phyloP scores from a whole-genome alignment of 1,284 basidiomycete species.

The Malassezia pachydermatis region DNA sequence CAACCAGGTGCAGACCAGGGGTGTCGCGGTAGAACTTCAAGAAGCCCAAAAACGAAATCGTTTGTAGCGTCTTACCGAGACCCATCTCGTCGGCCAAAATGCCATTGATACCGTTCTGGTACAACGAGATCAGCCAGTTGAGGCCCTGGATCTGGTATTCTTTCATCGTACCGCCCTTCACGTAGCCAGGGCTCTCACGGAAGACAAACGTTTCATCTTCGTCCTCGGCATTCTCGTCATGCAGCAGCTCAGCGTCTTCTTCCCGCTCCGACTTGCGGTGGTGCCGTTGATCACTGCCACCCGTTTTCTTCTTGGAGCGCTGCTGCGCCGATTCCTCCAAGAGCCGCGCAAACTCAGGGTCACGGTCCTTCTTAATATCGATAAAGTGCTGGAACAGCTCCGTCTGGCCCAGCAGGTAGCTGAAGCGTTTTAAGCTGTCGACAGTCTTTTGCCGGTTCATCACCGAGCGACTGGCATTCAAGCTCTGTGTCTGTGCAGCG shows the following conservation, averaged over 20 bases:
- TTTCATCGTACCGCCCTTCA: slow-evolving; percentile 70
- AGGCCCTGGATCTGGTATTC: slow-evolving; percentile 90
- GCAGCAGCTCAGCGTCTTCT: slow-evolving; percentile 62
- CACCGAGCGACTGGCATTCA: slow-evolving; percentile 31
- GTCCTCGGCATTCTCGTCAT: slow-evolving; percentile 67
- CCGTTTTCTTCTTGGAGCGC: slow-evolving; percentile 21
- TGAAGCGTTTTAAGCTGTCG: slow-evolving; percentile 44
- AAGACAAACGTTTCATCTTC: slow-evolving; percentile 56
- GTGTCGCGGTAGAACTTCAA: slow-evolving; percentile 73
- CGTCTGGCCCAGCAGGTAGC: slow-evolving; percentile 45
- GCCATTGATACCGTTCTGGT: slow-evolving; percentile 40
- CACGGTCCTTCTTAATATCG: slow-evolving; percentile 58
- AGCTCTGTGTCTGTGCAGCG: slow-evolving; percentile 32
- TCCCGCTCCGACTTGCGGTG: slow-evolving; percentile 83
- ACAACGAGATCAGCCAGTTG: slow-evolving; percentile 68
- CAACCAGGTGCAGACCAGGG: slow-evolving; percentile 77
- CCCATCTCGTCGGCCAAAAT: slow-evolving; percentile 57
- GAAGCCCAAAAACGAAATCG: slow-evolving; percentile 92
- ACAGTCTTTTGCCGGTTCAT: slow-evolving; percentile 39
- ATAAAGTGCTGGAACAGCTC: slow-evolving; percentile 49
- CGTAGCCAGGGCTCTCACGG: slow-evolving; percentile 34
- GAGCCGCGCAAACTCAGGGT: slow-evolving; percentile 84
- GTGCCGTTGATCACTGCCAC: slow-evolving; percentile 57
- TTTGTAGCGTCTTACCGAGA: slow-evolving; percentile 94
- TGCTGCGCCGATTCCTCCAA: slow-evolving; percentile 55